Evolutionary conservation across 495 filamentous ascomycete species (phyloP), one percentile per base, ranked within the genome.

Genomic region (Podospora tetraspora): DNA sequence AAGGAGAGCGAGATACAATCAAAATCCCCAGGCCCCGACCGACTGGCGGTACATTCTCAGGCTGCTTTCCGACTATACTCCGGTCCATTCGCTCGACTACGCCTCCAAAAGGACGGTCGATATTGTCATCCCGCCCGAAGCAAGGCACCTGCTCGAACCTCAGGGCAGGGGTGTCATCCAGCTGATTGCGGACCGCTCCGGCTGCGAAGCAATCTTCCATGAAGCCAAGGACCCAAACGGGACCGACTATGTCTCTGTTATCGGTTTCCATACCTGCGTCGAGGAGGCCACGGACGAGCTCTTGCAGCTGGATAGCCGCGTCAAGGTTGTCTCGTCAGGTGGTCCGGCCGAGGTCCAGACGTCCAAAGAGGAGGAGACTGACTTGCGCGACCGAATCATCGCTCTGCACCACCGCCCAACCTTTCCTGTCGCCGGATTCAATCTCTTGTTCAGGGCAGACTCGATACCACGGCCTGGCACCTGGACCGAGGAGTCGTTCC

Each of bases 21-120:
- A 22, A 29, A 1, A 66, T 13, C 30, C 43, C n/a, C 34, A 21
- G 25, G 22, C 29, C 10, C 69, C 43, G 3, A 30, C 62, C 56
- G 75, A 78, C 67, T 78, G 76, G 76, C 75, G 76, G 21, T 16
- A 24, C 52, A 67, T 71, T 25, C 72, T 78, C 43, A 58, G 65
- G 29, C 37, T 62, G 21, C 72, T 78, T 27, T 57, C 57, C n/a
- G 57, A 67, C 2, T 66, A 25, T 58, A 77, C 71, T 0, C 75
- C 73, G n/a, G 62, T n/a, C 12, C 21, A 58, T 37, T 60, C 62
- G 10, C 25, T 60, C 10, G 19, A 19, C 29, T 7, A 23, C 23
- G 24, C 13, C 34, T n/a, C 27, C 37, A 19, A 25, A 23, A 24
- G 62, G 12, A 29, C 43, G 13, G 57, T 57, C 3, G 16, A 52